A percentile compares a stretch with the other conserved stretches of the same genome.
phyloP scores from a whole-genome alignment of 2,329 filamentous ascomycete species.

The Fusarium sp. region DNA sequence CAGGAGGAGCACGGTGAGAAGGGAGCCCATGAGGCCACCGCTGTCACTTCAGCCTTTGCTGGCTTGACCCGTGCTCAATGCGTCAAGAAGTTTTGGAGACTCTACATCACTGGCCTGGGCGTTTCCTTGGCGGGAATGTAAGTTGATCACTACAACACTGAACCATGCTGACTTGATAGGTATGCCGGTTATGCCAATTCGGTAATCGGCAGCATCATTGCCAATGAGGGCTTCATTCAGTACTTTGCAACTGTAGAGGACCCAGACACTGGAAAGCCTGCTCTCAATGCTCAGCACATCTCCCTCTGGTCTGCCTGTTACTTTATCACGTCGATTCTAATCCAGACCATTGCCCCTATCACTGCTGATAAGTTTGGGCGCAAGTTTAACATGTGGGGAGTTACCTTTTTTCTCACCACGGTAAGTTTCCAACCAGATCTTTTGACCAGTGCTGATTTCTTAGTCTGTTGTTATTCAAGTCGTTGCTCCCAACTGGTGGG shows the following conservation, averaged over 20 bases:
- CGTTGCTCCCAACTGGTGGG: slow-evolving; percentile 15
- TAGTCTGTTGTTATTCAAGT: slow-evolving; percentile 17
- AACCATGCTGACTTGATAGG: not conserved
- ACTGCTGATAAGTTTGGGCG: slow-evolving; percentile 9
- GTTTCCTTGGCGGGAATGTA: slow-evolving; percentile 22
- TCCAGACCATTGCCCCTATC: slow-evolving; percentile 11
- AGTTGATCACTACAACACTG: not conserved
- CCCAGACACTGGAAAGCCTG: slow-evolving; percentile 14
- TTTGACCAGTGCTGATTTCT: not conserved
- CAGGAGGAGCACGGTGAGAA: not conserved
- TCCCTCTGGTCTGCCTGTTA: slow-evolving; percentile 20
- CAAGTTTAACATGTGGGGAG: slow-evolving; percentile 25
- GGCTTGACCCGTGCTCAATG: slow-evolving; percentile 9
- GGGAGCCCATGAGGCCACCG: not conserved
- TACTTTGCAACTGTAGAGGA: slow-evolving; percentile 21
- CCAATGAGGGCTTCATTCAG: slow-evolving; percentile 19
- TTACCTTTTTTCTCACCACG: slow-evolving; percentile 17
- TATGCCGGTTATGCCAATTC: slow-evolving; percentile 18
- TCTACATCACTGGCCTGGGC: slow-evolving; percentile 10
- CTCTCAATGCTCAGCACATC: slow-evolving; percentile 15
- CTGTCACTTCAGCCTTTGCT: slow-evolving; percentile 12
- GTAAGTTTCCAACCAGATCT: not conserved
- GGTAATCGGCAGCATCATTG: slow-evolving; percentile 21
- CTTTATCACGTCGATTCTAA: slow-evolving; percentile 15
- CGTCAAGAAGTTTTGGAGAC: slow-evolving; percentile 20